Evolutionary conservation across 2,329 filamentous ascomycete species (phyloP).

Genomic region (Epichloe amarillans): DNA sequence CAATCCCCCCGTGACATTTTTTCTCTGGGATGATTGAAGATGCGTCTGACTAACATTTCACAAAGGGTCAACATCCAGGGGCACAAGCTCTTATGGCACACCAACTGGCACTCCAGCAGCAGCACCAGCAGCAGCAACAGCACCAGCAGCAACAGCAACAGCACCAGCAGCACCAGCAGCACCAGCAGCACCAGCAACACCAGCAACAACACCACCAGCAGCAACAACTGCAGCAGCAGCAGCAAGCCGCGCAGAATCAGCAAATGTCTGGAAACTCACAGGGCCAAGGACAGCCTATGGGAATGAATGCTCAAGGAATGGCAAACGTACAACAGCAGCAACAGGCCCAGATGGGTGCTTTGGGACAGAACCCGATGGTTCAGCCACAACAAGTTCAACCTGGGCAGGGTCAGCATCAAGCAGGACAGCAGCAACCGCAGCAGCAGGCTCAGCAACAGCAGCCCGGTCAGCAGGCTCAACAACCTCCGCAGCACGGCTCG

Average conservation of each 20-base stretch:
- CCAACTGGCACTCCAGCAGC: slow-evolving; percentile 12
- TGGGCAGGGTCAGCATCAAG: slow-evolving; percentile 13
- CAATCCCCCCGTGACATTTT: background rate
- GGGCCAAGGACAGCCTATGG: slow-evolving; percentile 28
- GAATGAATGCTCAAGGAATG: slow-evolving; percentile 34
- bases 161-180: slow-evolving; percentile 24
- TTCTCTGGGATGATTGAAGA: too few relatives aligned
- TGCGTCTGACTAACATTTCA: too few relatives aligned
- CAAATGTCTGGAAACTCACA: slow-evolving; percentile 27
- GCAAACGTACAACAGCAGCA: slow-evolving; percentile 22
- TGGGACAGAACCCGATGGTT: slow-evolving; percentile 8
- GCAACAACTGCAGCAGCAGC: slow-evolving; percentile 18
- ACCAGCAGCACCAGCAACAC: slow-evolving; percentile 17
- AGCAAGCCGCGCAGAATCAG: slow-evolving; percentile 23
- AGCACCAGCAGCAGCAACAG: slow-evolving; percentile 19
- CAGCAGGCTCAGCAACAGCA: slow-evolving; percentile 30
- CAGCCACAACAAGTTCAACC: slow-evolving; percentile 11
- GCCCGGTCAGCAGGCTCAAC: slow-evolving; percentile 33
- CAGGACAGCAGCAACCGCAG: slow-evolving; percentile 29
- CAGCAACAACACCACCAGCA: slow-evolving; percentile 27
- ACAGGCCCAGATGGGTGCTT: slow-evolving; percentile 8
- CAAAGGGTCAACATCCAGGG: too few relatives aligned
- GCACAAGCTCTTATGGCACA: too few relatives aligned
- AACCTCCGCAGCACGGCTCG: slow-evolving; percentile 16
- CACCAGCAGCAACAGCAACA: slow-evolving; percentile 31